phyloP scores from a whole-genome alignment of 75 land plant genomes.

The Cryptomeria japonica region DNA sequence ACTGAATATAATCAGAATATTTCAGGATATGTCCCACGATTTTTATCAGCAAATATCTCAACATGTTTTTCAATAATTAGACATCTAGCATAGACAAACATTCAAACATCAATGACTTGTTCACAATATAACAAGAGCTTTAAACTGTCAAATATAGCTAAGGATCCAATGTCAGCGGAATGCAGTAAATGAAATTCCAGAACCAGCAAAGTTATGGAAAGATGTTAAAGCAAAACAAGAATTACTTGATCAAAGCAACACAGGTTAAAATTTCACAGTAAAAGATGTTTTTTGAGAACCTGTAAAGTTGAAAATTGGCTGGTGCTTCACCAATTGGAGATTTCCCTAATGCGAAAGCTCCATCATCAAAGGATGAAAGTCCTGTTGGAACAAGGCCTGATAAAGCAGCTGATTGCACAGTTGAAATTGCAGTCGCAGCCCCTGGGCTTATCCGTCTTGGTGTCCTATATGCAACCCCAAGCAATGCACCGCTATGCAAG shows the following conservation, averaged over 20 bases:
- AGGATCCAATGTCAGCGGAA: neutral
- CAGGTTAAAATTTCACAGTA: neutral
- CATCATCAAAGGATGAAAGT: slow-evolving; percentile 67
- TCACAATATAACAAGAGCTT: neutral
- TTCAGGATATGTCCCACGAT: neutral
- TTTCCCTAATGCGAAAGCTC: slow-evolving; percentile 27
- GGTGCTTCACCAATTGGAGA: slow-evolving; percentile 56
- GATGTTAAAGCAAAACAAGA: neutral
- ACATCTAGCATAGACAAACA: neutral
- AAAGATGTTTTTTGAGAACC: slow-evolving; percentile 34
- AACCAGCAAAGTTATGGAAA: neutral
- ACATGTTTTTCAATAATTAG: neutral
- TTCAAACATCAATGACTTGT: neutral
- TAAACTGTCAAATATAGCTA: neutral
- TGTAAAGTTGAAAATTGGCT: slow-evolving; percentile 91
- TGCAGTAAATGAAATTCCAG: neutral
- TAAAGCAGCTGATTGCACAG: slow-evolving; percentile 64
- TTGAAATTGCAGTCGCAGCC: slow-evolving; percentile 71
- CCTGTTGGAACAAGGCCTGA: slow-evolving; percentile 58
- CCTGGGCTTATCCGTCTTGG: slow-evolving; percentile 72
- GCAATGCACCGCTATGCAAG: slow-evolving; percentile 95
- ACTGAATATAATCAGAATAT: neutral
- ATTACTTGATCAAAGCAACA: neutral
- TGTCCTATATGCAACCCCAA: slow-evolving; percentile 95
- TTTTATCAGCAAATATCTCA: neutral